phyloP scores from a whole-genome alignment of 495 filamentous ascomycete genomes.

The Penicillium bovifimosum region DNA sequence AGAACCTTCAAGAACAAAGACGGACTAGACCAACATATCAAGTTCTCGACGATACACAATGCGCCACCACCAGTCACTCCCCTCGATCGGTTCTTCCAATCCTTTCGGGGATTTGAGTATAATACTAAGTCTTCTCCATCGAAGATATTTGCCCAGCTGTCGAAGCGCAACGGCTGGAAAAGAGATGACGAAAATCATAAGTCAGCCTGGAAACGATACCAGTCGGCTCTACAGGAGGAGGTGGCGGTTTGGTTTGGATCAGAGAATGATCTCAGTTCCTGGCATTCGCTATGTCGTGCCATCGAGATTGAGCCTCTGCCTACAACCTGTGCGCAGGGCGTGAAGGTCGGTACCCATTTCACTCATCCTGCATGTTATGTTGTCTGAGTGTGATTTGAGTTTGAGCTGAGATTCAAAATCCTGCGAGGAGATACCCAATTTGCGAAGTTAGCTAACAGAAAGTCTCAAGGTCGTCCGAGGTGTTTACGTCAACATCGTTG shows the following conservation, averaged over 20 bases:
- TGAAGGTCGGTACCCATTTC: neutral
- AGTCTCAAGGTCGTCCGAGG: slow-evolving; percentile 1
- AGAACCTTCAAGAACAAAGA: neutral
- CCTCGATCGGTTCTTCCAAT: neutral
- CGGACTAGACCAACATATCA: neutral
- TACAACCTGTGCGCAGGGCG: slow-evolving; percentile 12
- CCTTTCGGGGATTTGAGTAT: neutral
- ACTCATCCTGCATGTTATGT: neutral
- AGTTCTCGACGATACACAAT: neutral
- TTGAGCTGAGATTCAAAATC: too few relatives aligned
- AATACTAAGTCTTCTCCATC: neutral
- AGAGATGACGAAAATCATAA: neutral
- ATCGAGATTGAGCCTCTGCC: slow-evolving; percentile 17
- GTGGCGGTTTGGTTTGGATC: slow-evolving; percentile 21
- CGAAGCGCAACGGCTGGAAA: neutral
- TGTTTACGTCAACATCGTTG: slow-evolving; percentile 16
- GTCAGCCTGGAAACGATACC: slow-evolving; percentile 11
- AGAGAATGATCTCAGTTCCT: slow-evolving; percentile 18
- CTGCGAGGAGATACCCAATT: neutral
- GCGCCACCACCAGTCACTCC: neutral
- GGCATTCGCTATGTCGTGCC: slow-evolving; percentile 25
- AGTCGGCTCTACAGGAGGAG: slow-evolving; percentile 16
- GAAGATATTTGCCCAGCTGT: neutral
- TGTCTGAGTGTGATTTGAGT: too few relatives aligned
- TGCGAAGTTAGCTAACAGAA: neutral